Evolutionary conservation across 1,139 yeast species (phyloP), one percentile per base, ranked within the genome.

Genomic region (Lodderomyces orthopsilosis): DNA sequence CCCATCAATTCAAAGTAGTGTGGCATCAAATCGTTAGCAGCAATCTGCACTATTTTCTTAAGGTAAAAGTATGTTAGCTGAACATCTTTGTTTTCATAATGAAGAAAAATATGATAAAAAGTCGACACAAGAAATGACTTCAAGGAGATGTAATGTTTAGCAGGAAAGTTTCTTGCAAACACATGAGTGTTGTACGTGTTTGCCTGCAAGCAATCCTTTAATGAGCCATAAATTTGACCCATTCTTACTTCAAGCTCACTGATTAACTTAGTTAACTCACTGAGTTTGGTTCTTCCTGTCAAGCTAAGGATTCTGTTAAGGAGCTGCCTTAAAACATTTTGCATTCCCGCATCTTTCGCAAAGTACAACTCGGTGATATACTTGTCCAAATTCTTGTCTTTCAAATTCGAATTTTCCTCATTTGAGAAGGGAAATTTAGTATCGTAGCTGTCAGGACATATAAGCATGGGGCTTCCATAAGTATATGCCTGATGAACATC

Each of bases 21-120:
- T 1, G 75, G 75, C 73, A 70, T 67, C 13, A 70, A 53, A 35
- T 70, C 74, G 1, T 51, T 54, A 3, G 61, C 60, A 19, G 63
- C 53, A 22, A 66, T 62, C 26, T 60, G 51, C 2, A 69, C 37
- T 37, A 66, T 55, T 49, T 72, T 72, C 46, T 62, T 69, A 41
- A 66, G 44, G 47, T 70, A 72, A 46, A 65, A 68, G 41, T 56
- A 70, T 0, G 73, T 56, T 21, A 65, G 51, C 6, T 54, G 52
- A 14, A 45, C 40, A 46, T 58, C 53, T 23, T 54, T 58, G 13
- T 49, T 46, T 46, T 75, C 80, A 46, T 69, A 74, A 47, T 72
- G 65, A 15, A 69, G 53, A 50, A 63, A 63, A n/a, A 75, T 56
- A 49, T 71, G 70, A 48, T 65, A 71, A 44, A 65, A 62, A 2